phyloP scores from a whole-genome alignment of 2,329 filamentous ascomycete genomes.

The Hypoxylon sp. region DNA sequence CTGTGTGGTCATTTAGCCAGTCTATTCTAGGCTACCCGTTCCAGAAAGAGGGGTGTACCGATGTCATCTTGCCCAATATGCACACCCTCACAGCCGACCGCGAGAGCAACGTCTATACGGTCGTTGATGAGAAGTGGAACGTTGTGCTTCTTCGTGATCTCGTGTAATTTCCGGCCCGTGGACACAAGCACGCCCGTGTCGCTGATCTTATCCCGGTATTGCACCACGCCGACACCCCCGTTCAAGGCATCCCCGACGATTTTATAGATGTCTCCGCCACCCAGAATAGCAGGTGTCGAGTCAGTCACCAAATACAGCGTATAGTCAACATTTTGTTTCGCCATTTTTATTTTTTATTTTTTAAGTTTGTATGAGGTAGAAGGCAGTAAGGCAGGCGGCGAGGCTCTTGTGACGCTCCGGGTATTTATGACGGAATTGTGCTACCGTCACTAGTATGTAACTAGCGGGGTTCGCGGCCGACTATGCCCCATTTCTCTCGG shows the following conservation, averaged over 20 bases:
- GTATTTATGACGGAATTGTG: conserved; percentile 22
- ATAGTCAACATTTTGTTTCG: conserved; percentile 72
- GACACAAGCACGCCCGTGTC: conserved; percentile 78
- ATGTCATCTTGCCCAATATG: conserved; percentile 97
- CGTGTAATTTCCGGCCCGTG: conserved; percentile 78
- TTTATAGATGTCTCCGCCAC: conserved; percentile 73
- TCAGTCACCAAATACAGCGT: conserved; percentile 93
- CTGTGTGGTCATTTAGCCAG: conserved; percentile 53
- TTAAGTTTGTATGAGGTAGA: background rate
- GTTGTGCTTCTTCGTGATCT: conserved; percentile 72
- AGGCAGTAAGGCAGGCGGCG: background rate
- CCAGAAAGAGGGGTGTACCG: conserved; percentile 60
- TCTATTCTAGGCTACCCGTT: background rate
- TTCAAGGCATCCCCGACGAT: conserved; percentile 81
- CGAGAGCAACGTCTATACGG: conserved; percentile 87
- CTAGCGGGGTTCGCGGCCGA: conserved; percentile 25
- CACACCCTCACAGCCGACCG: conserved; percentile 88
- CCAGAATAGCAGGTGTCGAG: conserved; percentile 87
- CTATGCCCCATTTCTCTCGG: conserved; percentile 9
- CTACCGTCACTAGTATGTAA: conserved; percentile 25
- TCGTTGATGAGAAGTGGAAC: conserved; percentile 95
- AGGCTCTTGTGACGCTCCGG: conserved; percentile 15
- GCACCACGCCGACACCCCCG: conserved; percentile 87
- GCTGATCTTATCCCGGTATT: conserved; percentile 89
- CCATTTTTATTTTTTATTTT: conserved; percentile 51